Evolutionary conservation across 129 eudicot species (phyloP), one percentile per base, ranked within the genome.

Genomic region (Escallonia rubra): DNA sequence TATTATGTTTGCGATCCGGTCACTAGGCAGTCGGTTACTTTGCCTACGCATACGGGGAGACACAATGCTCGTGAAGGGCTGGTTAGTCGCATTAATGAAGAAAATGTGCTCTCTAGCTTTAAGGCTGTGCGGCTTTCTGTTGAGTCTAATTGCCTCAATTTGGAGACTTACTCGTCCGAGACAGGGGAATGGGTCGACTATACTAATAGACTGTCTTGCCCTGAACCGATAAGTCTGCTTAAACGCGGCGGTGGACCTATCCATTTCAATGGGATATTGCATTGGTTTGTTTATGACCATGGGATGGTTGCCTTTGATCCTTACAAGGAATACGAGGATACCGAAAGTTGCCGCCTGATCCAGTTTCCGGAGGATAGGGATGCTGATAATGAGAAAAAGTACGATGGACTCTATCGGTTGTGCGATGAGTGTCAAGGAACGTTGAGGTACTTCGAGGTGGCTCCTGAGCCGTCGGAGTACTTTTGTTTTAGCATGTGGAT

Each of bases 241-340:
- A 82, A 69, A 52, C 84, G 87, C 2, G 87, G 87, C 11, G 78
- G 73, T 7, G 80, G 87, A 41, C 87, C 87, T 5, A 75, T 82
- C 6, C 55, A 39, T 47, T 82, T 59, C 38, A 75, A 79, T 3
- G 81, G 84, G 55, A 60, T 44, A 60, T 65, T 82, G 47, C 87
- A 79, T 64, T 82, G 84, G 87, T 79, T 78, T 55, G 81, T 79
- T 57, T 66, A 72, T n/a, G 79, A 64, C 9, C 65, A 79, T 68
- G 87, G 84, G 44, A 78, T 82, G 83, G 84, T 79, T 14, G 87
- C 84, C 7, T 82, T 75, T 56, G 72, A 82, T 65, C 87, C 87
- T 6, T 51, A 71, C n/a, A 70, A 56, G 50, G n/a, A n/a, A n/a
- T n/a, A n/a, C n/a, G n/a, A n/a, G n/a, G 73, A 74, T 49, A 73